Conservation (phyloP, 2,329 filamentous ascomycete genomes). For the Metarhizium humberi region DNA sequence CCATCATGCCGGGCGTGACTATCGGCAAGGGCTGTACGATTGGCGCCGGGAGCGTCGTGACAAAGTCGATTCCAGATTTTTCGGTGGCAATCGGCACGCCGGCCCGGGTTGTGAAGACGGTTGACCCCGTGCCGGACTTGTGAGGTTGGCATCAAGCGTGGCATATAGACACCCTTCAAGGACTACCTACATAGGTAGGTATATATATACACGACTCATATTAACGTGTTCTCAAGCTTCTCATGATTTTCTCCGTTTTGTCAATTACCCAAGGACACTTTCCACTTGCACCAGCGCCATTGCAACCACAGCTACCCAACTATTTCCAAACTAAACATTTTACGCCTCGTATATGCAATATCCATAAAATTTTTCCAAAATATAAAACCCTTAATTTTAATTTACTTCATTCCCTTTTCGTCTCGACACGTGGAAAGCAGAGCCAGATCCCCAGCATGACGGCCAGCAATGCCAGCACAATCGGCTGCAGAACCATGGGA, state of each 20-base stretch:
- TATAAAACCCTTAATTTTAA: background rate
- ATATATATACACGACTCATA: too few relatives aligned
- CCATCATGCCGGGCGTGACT: conserved; percentile 41
- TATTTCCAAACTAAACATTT: background rate
- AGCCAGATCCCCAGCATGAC: conserved; percentile 26
- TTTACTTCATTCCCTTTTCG: conserved; percentile 25
- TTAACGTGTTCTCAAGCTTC: background rate
- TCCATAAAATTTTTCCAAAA: background rate
- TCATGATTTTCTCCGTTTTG: background rate
- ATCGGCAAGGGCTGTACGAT: conserved; percentile 44
- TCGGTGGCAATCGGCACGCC: conserved; percentile 39
- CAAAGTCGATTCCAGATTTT: conserved; percentile 37
- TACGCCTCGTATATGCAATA: background rate
- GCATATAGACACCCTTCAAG: background rate
- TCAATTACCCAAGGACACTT: background rate
- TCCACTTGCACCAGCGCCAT: background rate
- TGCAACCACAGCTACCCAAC: background rate
- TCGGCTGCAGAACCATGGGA: conserved; percentile 40
- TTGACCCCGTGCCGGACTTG: conserved; percentile 26
- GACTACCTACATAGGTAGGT: too few relatives aligned
- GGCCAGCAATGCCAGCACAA: conserved; percentile 34
- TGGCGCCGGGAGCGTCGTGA: conserved; percentile 40
- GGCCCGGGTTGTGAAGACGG: conserved; percentile 37
- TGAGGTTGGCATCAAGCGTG: conserved; percentile 1
- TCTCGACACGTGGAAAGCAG: conserved; percentile 27